A percentile compares a stretch with the other conserved stretches of the same genome.
phyloP scores from a whole-genome alignment of 1,139 yeast species.

The Hemisphaericaspora subhashii region DNA sequence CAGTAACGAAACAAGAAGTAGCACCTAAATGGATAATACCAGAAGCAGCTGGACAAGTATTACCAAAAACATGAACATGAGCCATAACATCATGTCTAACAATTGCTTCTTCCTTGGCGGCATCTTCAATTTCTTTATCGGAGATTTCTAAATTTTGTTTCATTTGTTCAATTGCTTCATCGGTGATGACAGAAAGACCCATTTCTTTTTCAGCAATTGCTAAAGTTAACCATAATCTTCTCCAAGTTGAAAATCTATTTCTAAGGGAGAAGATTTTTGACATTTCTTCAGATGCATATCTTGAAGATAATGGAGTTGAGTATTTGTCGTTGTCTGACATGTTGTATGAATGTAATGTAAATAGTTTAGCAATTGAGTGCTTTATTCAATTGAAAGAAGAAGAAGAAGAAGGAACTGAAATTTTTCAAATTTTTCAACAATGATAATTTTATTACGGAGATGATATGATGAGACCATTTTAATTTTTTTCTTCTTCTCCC shows the following conservation, averaged over 20 bases:
- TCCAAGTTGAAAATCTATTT: slow-evolving; percentile 97
- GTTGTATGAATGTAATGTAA: no score
- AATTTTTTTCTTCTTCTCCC: background rate
- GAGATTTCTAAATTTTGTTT: slow-evolving; percentile 73
- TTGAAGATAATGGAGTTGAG: slow-evolving; percentile 89
- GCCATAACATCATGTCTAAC: slow-evolving; percentile 99
- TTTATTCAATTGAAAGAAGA: background rate
- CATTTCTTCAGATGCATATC: slow-evolving; percentile 98
- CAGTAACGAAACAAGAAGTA: slow-evolving; percentile 96
- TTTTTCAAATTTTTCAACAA: background rate
- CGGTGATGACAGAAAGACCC: slow-evolving; percentile 80
- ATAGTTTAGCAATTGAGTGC: background rate
- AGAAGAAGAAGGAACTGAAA: background rate
- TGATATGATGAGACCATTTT: background rate
- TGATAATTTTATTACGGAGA: background rate
- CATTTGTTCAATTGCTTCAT: slow-evolving; percentile 91
- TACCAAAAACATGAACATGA: slow-evolving; percentile 93
- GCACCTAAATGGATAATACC: slow-evolving; percentile 99
- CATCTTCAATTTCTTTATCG: slow-evolving; percentile 88
- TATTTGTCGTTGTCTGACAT: slow-evolving; percentile 63
- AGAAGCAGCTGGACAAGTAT: slow-evolving; percentile 92
- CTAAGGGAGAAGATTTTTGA: slow-evolving; percentile 86
- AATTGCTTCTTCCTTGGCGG: slow-evolving; percentile 91
- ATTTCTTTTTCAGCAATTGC: slow-evolving; percentile 95
- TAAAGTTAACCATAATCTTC: slow-evolving; percentile 92